A percentile compares a stretch with the other conserved stretches of the same genome.
Conservation (phyloP, 371 early-diverging fungal species). For the Apophysomyces elegans region DNA sequence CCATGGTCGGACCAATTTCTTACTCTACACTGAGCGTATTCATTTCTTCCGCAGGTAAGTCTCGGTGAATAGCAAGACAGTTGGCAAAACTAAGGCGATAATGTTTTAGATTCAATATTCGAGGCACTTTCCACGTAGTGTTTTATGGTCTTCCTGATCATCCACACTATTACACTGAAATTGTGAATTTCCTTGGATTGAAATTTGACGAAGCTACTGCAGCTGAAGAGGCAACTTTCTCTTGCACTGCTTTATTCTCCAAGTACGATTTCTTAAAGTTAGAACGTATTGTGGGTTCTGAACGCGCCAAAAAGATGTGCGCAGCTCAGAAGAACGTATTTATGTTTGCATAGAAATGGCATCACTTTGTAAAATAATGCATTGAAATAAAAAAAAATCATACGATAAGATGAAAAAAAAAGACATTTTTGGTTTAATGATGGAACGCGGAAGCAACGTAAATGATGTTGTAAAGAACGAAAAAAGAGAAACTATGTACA, state of each 20-base stretch:
- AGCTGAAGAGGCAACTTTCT: slow-evolving; percentile 62
- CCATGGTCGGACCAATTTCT: slow-evolving; percentile 74
- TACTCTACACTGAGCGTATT: slow-evolving; percentile 91
- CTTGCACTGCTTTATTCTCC: slow-evolving; percentile 77
- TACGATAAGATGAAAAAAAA: too few species aligned
- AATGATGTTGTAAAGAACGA: neutral
- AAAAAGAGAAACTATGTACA: neutral
- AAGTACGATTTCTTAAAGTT: slow-evolving; percentile 85
- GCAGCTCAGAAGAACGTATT: slow-evolving; percentile 71
- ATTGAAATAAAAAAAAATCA: too few species aligned
- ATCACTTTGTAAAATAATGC: too few species aligned
- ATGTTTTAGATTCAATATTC: slow-evolving; percentile 69
- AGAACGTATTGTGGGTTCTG: slow-evolving; percentile 90
- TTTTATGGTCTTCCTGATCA: slow-evolving; percentile 92
- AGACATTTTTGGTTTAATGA: neutral
- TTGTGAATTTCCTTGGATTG: slow-evolving; percentile 70
- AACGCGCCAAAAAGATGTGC: slow-evolving; percentile 76
- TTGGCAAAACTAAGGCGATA: neutral
- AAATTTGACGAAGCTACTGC: slow-evolving; percentile 53
- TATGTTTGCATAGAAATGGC: slow-evolving; percentile 60
- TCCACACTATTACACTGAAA: slow-evolving; percentile 88
- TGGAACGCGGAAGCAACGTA: neutral
- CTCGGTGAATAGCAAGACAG: too few species aligned
- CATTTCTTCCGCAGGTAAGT: slow-evolving; percentile 88
- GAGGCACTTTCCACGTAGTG: slow-evolving; percentile 84